phyloP scores from a whole-genome alignment of 2,329 filamentous ascomycete species.

The Xylariaceae sp. region DNA sequence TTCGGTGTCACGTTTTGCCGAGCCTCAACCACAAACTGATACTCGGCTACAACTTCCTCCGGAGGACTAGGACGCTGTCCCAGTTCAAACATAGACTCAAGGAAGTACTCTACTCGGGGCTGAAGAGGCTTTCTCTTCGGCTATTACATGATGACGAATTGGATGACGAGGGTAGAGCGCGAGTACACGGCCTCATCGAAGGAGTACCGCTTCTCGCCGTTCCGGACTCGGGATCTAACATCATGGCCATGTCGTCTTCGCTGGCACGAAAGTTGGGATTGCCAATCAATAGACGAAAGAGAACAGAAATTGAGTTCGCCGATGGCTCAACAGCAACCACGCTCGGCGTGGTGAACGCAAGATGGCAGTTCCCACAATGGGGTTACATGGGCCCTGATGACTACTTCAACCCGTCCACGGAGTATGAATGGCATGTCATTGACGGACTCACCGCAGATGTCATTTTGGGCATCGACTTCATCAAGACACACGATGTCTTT shows the following conservation, averaged over 20 bases:
- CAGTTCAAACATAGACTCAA: background rate
- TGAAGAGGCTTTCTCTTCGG: background rate
- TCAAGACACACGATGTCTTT: background rate
- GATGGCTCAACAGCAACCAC: background rate
- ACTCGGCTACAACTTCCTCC: background rate
- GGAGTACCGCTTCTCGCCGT: background rate
- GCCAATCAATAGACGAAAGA: background rate
- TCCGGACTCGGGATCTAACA: conserved; percentile 3
- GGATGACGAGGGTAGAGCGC: background rate
- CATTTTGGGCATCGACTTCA: background rate
- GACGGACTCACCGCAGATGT: conserved; percentile 1
- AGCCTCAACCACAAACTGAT: background rate
- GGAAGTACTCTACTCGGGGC: background rate
- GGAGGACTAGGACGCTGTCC: background rate
- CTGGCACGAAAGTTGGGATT: background rate
- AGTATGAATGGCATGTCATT: conserved; percentile 5
- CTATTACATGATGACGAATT: background rate
- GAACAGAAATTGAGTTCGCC: conserved; percentile 4
- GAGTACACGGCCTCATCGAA: background rate
- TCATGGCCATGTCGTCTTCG: background rate
- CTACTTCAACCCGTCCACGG: background rate
- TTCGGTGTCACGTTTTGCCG: background rate
- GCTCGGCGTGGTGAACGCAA: background rate
- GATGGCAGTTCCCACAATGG: background rate
- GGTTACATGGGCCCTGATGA: background rate